A percentile compares a stretch with the other conserved stretches of the same genome.
Evolutionary conservation across 2,329 filamentous ascomycete species (phyloP).

Genomic region (Didymella pomorum): DNA sequence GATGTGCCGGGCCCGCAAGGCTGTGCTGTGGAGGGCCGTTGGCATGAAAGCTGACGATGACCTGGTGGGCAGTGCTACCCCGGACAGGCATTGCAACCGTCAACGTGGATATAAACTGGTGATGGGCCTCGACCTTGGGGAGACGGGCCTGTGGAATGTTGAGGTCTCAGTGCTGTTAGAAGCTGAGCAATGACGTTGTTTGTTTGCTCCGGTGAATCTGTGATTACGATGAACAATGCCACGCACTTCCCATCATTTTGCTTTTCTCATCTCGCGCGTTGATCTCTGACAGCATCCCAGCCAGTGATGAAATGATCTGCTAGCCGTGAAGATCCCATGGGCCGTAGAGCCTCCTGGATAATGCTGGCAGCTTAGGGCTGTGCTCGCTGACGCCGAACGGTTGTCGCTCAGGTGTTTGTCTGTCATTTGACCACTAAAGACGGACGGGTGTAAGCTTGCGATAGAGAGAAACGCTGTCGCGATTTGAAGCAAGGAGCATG

Average conservation of each 20-base stretch:
- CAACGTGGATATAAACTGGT: background rate
- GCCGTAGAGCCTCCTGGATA: constrained; percentile 23
- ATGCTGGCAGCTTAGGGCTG: constrained; percentile 11
- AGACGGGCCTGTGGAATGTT: constrained; percentile 1
- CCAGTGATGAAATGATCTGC: constrained; percentile 39
- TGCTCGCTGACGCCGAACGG: constrained; percentile 11
- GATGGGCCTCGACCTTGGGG: background rate
- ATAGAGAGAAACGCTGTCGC: background rate
- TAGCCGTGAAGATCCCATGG: constrained; percentile 33
- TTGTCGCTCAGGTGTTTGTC: background rate
- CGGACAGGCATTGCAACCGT: constrained; percentile 5
- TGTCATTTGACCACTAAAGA: background rate
- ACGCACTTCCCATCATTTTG: constrained; percentile 18
- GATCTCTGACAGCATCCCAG: constrained; percentile 18
- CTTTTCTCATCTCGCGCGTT: constrained; percentile 20
- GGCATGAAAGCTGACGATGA: constrained; percentile 10
- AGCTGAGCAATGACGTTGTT: constrained; percentile 14
- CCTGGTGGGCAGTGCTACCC: constrained; percentile 6
- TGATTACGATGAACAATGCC: constrained; percentile 33
- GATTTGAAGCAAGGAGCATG: constrained; percentile 1
- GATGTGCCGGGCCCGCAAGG: constrained; percentile 27
- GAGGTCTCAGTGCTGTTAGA: constrained; percentile 8
- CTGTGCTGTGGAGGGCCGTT: constrained; percentile 26
- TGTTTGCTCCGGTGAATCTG: constrained; percentile 17
- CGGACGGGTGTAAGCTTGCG: background rate